Evolutionary conservation across 768 basidiomycete species (phyloP).

Genomic region (Trametes cingulata): DNA sequence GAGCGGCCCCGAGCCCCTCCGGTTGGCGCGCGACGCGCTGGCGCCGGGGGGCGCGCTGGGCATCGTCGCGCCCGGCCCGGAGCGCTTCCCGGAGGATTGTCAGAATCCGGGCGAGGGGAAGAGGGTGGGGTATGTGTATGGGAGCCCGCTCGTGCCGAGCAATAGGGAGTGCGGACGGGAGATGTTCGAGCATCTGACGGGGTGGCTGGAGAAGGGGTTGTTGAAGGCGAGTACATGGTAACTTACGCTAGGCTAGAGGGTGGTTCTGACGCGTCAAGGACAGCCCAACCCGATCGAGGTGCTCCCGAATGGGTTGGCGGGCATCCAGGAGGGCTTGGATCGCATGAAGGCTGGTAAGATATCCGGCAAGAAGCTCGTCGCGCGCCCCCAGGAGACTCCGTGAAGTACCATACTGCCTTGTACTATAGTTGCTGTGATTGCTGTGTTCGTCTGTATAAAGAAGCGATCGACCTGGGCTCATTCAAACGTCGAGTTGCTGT

Average conservation of each 20-base stretch:
- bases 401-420: no score
- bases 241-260: no score
- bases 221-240: constrained; percentile 13
- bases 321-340: no score
- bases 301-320: no score
- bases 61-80: constrained; percentile 2
- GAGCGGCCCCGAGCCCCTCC: constrained; percentile 21
- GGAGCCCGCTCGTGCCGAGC: constrained; percentile 6
- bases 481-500: no score
- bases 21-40: constrained; percentile 23
- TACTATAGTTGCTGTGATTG: no score
- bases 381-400: not conserved
- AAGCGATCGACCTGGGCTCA: no score
- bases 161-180: constrained; percentile 5
- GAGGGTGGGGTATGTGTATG: constrained; percentile 8
- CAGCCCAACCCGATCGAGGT: no score
- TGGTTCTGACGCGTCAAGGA: no score
- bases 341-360: not conserved
- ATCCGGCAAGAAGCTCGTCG: not conserved
- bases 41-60: constrained; percentile 26
- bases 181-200: constrained; percentile 17
- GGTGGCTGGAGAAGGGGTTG: constrained; percentile 12
- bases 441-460: no score
- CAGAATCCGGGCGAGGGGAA: constrained; percentile 12
- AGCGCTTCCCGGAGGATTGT: not conserved